Conservation (phyloP, 2,329 filamentous ascomycete species). For the Fusarium circinatum region DNA sequence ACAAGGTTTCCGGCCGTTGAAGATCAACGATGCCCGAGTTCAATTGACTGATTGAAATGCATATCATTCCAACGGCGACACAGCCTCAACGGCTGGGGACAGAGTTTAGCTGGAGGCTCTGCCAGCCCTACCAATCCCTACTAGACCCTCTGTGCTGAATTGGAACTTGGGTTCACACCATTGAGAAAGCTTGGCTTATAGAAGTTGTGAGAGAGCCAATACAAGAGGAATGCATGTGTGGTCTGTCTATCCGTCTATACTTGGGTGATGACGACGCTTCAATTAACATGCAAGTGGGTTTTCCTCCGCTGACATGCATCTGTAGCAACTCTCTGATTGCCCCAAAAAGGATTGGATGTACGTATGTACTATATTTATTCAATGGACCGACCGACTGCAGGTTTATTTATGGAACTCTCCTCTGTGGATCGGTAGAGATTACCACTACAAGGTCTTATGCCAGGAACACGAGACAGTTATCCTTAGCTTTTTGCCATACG, state of each 20-base stretch:
- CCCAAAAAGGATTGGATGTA: neutral
- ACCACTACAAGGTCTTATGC: conserved; percentile 23
- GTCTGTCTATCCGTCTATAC: neutral
- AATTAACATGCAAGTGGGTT: conserved; percentile 14
- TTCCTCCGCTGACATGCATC: conserved; percentile 14
- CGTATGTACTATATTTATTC: conserved; percentile 1
- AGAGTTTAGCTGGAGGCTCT: conserved; percentile 24
- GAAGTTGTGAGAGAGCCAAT: neutral
- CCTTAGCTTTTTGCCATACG: neutral
- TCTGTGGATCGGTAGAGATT: conserved; percentile 30
- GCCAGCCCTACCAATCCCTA: conserved; percentile 2
- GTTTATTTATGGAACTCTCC: conserved; percentile 36
- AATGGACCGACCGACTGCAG: neutral
- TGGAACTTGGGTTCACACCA: conserved; percentile 14
- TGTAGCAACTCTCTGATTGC: neutral
- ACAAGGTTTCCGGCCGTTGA: neutral
- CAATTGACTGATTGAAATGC: neutral
- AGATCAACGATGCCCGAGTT: neutral
- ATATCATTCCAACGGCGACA: conserved; percentile 18
- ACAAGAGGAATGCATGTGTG: neutral
- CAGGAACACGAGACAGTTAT: conserved; percentile 6
- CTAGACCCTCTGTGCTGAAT: neutral
- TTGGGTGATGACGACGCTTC: conserved; percentile 23
- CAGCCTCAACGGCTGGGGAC: conserved; percentile 8
- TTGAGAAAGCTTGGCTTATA: conserved; percentile 1